phyloP scores from a whole-genome alignment of 2,329 filamentous ascomycete genomes.

The Fusarium liriodendri region DNA sequence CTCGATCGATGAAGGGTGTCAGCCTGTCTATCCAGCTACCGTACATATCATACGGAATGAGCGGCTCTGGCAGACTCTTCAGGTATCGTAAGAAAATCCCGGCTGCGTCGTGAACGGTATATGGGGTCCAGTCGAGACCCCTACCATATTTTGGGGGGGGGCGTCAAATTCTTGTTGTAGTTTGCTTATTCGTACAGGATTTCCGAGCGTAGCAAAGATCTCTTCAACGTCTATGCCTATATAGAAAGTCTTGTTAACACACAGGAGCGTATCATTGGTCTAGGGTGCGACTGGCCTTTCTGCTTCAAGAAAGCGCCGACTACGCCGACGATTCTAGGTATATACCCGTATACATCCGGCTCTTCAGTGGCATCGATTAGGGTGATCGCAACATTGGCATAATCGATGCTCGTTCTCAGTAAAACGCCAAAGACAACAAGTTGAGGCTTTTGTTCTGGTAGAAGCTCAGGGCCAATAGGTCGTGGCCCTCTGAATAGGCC shows the following conservation, averaged over 20 bases:
- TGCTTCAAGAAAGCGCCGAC: neutral
- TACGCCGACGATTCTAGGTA: too few species aligned
- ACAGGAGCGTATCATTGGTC: too few species aligned
- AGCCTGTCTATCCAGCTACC: too few species aligned
- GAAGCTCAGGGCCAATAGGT: neutral
- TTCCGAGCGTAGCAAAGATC: neutral
- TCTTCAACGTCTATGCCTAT: neutral
- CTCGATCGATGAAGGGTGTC: neutral
- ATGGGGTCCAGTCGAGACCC: neutral
- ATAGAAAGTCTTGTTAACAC: too few species aligned
- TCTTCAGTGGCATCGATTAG: too few species aligned
- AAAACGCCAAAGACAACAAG: neutral
- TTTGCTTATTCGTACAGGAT: neutral
- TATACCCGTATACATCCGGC: too few species aligned
- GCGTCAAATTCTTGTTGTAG: neutral
- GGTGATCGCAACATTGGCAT: too few species aligned
- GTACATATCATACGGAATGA: too few species aligned
- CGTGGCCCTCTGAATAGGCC: neutral
- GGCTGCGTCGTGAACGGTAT: neutral
- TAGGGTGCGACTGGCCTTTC: neutral
- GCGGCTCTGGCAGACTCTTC: neutral
- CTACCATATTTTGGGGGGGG: neutral
- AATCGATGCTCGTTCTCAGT: too few species aligned
- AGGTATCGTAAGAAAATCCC: constrained; percentile 9
- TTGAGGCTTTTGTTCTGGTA: neutral